Evolutionary conservation across 208 protist genomes (phyloP), one percentile per base, ranked within the genome.

Genomic region (Trypanosoma cruzi): DNA sequence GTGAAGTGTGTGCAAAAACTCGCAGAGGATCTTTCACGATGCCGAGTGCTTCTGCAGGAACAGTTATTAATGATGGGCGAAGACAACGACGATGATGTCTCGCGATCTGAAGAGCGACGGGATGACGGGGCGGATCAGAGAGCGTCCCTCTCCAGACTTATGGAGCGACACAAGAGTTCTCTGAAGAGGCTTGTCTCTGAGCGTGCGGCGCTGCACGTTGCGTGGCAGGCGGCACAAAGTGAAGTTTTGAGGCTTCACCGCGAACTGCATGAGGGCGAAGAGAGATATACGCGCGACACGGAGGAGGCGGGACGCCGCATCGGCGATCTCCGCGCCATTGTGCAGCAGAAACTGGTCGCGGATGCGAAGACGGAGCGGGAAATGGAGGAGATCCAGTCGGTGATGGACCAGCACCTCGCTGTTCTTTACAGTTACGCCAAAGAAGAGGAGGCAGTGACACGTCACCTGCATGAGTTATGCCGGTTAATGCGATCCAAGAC

Each of bases 331-430:
- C 77, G 82, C 6, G 63, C 73, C 32, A 26, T 85, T 63, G 88
- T 93, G 44, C 84, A 81, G 31, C 60, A 53, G 29, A 93, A 93
- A 71, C 69, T 86, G 24, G 42, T 79, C n/a, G 81, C 73, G 1
- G 87, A 90, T 26, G 77, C 79, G 44, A 68, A 84, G 7, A 64
- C 82, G 24, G 87, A 89, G 76, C 63, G 73, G 53, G 73, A 90
- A 22, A 66, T 75, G 34, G 54, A 58, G 22, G 77, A 93, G 67
- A 74, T 86, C 26, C 71, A 87, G 65, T 59, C 50, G 2, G 54
- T 73, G 52, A 77, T 85, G 71, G 76, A 81, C 28, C 55, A 64
- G 2, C 81, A 84, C 62, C 57, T 86, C 44, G 16, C 66, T 20
- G 73, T 81, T 49, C 49, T 89, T 26, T 73, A 74, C 32, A 55